These are phyloP conservation scores for Eurotiales sp. DNA, from an alignment of 2,329 filamentous ascomycete species.

Conservation along the genomic window DNA sequence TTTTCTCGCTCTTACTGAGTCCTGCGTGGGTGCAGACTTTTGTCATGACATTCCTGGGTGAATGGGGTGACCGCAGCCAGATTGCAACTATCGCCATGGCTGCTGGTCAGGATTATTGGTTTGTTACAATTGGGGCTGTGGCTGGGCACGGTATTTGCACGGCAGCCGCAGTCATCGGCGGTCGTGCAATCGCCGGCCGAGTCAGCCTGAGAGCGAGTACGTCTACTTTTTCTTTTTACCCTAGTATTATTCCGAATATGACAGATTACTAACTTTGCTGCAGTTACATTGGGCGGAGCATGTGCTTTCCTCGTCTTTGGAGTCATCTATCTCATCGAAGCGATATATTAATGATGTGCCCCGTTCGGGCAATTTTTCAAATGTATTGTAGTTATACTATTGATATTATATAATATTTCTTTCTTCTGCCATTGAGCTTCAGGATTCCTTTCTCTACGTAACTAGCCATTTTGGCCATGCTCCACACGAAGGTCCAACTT, in stretches of 20 bases:
- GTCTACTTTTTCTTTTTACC: constrained; percentile 40
- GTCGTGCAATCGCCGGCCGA: constrained; percentile 83
- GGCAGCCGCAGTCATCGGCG: constrained; percentile 84
- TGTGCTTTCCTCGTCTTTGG: constrained; percentile 87
- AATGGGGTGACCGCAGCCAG: constrained; percentile 97
- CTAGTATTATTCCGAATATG: constrained; percentile 5
- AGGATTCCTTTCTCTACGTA: too few species aligned
- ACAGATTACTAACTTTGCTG: constrained; percentile 12
- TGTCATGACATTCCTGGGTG: constrained; percentile 96
- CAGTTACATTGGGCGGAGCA: constrained; percentile 90
- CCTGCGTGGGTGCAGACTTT: constrained; percentile 99
- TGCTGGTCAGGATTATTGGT: constrained; percentile 97
- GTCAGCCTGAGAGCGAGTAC: constrained; percentile 95
- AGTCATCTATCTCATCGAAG: constrained; percentile 72
- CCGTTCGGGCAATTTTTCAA: too few species aligned
- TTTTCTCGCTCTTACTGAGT: constrained; percentile 81
- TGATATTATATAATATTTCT: too few species aligned
- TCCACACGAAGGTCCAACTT: background rate
- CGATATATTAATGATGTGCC: constrained; percentile 12
- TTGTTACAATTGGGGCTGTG: constrained; percentile 87
- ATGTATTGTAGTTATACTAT: too few species aligned
- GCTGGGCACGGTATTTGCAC: constrained; percentile 87
- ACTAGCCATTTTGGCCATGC: too few species aligned
- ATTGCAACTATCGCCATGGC: constrained; percentile 99
- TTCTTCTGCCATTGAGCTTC: too few species aligned